Evolutionary conservation across 2,329 filamentous ascomycete species (phyloP).

Genomic region (Aspergillus felis): DNA sequence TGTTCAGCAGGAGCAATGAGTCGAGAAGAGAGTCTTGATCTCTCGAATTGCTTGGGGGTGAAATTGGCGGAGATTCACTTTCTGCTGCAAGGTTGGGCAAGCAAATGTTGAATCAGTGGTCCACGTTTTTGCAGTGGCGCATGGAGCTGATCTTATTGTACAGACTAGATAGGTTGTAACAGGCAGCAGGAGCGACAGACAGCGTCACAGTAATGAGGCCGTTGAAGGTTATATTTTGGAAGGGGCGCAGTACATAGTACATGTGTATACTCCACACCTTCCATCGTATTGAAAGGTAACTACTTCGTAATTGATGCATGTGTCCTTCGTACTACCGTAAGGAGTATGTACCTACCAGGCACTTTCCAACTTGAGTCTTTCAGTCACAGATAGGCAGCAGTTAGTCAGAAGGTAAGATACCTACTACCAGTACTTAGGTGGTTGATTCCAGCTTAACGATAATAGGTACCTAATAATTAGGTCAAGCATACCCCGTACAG

Average conservation of each 20-base stretch:
- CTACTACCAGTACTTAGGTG: background rate
- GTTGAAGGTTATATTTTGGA: background rate
- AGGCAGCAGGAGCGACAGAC: background rate
- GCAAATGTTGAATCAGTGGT: background rate
- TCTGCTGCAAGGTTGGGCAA: background rate
- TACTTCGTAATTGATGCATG: too few relatives aligned
- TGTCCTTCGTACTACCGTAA: too few relatives aligned
- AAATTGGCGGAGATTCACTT: background rate
- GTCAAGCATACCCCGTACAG: background rate
- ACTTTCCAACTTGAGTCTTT: too few relatives aligned
- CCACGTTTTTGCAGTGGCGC: background rate
- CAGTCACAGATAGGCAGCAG: too few relatives aligned
- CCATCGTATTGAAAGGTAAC: too few relatives aligned
- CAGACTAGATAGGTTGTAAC: background rate
- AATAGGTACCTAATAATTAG: background rate
- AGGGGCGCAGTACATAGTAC: too few relatives aligned
- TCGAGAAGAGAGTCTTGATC: background rate
- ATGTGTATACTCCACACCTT: too few relatives aligned
- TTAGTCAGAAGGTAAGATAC: too few relatives aligned
- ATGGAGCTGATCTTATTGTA: background rate
- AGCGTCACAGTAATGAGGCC: background rate
- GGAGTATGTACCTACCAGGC: too few relatives aligned
- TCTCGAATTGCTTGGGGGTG: background rate
- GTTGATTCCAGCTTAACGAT: background rate
- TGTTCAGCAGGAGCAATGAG: slow-evolving; percentile 6